Evolutionary conservation across 192 early-diverging fungal species (phyloP).

Genomic region (Chytriomyces sp.): DNA sequence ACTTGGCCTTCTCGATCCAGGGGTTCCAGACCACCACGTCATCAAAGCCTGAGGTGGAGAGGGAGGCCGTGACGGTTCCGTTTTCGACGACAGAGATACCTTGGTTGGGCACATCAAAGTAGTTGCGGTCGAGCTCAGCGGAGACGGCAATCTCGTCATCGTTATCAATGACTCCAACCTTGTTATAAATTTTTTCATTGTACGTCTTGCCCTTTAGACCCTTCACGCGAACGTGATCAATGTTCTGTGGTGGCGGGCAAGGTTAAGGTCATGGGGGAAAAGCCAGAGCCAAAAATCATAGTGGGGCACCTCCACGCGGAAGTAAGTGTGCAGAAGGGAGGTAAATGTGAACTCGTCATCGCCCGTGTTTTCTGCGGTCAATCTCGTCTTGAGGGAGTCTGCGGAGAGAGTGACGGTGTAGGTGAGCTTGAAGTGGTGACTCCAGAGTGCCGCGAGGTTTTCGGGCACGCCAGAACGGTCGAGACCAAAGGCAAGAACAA

Average conservation of each 20-base stretch:
- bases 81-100: slow-evolving; percentile 30
- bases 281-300: background rate
- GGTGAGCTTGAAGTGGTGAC: slow-evolving; percentile 69
- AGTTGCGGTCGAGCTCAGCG: slow-evolving; percentile 85
- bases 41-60: slow-evolving; percentile 15
- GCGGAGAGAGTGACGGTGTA: slow-evolving; percentile 81
- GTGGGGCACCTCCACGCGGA: slow-evolving; percentile 48
- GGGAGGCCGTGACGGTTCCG: slow-evolving; percentile 13
- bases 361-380: slow-evolving; percentile 79
- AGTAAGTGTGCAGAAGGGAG: slow-evolving; percentile 91
- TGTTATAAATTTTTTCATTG: slow-evolving; percentile 71
- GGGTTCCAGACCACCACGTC: slow-evolving; percentile 93
- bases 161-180: slow-evolving; percentile 10
- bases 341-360: slow-evolving; percentile 75
- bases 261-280: background rate
- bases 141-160: slow-evolving; percentile 60
- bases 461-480: slow-evolving; percentile 59
- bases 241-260: slow-evolving; percentile 48
- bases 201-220: slow-evolving; percentile 68
- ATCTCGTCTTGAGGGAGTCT: slow-evolving; percentile 66
- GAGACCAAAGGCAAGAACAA: slow-evolving; percentile 58
- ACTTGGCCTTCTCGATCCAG: slow-evolving; percentile 86
- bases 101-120: slow-evolving; percentile 61
- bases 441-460: slow-evolving; percentile 61
- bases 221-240: slow-evolving; percentile 59